Conservation (phyloP, 169 alveolate species). For the Plasmodium blacklocki region DNA sequence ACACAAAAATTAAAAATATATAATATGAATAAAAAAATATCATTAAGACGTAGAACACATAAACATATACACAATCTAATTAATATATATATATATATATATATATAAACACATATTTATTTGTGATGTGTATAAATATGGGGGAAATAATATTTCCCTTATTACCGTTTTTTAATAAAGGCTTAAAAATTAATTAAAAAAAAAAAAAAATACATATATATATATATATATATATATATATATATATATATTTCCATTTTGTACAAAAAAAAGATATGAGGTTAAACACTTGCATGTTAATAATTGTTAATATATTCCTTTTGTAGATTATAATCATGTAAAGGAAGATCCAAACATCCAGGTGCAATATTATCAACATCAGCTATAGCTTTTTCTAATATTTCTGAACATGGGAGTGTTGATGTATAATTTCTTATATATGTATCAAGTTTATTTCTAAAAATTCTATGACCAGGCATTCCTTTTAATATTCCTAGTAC, state of each 20-base stretch:
- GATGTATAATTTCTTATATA: slow-evolving; percentile 66
- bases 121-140: too few species aligned
- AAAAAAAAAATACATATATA: too few species aligned
- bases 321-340: slow-evolving; percentile 24
- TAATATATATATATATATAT: too few species aligned
- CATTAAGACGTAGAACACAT: too few species aligned
- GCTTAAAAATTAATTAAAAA: too few species aligned
- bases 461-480: slow-evolving; percentile 82
- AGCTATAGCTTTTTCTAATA: slow-evolving; percentile 45
- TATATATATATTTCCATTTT: not conserved
- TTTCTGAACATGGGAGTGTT: slow-evolving; percentile 38
- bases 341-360: slow-evolving; percentile 47
- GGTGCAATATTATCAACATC: slow-evolving; percentile 66
- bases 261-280: not conserved
- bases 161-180: too few species aligned
- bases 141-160: too few species aligned
- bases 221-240: not conserved
- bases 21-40: too few species aligned
- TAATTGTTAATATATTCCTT: slow-evolving; percentile 60
- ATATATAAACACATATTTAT: too few species aligned
- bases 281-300: not conserved
- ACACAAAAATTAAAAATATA: too few species aligned
- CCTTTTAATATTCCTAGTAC: slow-evolving; percentile 88
- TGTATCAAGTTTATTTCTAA: slow-evolving; percentile 77
- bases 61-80: too few species aligned